Evolutionary conservation across 805 yeast genomes (phyloP).

Genomic region (Cyberlindnera maritima): DNA sequence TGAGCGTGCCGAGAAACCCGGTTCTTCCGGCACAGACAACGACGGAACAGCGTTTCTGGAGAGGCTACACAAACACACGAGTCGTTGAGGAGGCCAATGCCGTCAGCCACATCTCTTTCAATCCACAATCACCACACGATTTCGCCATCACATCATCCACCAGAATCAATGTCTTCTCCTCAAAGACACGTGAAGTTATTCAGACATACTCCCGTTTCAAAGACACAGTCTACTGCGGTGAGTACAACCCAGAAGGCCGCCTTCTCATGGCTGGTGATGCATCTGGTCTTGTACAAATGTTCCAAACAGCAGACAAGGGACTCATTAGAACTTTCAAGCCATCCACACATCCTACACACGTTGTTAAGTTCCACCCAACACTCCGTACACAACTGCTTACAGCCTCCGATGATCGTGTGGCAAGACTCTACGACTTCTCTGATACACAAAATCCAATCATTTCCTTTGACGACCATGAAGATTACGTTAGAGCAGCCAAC

Average conservation of each 20-base stretch:
- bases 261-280: constrained; percentile 94
- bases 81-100: constrained; percentile 92
- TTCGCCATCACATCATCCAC: constrained; percentile 92
- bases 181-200: constrained; percentile 89
- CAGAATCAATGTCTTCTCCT: constrained; percentile 86
- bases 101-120: constrained; percentile 82
- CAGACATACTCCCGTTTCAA: constrained; percentile 86
- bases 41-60: constrained; percentile 93
- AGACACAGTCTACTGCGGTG: constrained; percentile 90
- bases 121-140: constrained; percentile 82
- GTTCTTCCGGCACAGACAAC: constrained; percentile 81
- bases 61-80: constrained; percentile 81
- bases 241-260: constrained; percentile 88
- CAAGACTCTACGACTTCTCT: constrained; percentile 84
- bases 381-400: constrained; percentile 73
- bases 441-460: constrained; percentile 71
- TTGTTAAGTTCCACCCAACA: constrained; percentile 85
- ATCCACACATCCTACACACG: constrained; percentile 85
- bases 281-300: constrained; percentile 86
- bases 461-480: constrained; percentile 72
- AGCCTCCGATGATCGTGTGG: constrained; percentile 88
- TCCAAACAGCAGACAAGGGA: constrained; percentile 82
- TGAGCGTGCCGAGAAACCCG: constrained; percentile 65
- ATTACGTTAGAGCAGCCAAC: constrained; percentile 80
- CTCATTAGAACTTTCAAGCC: constrained; percentile 79